Percentiles rank a stretch among this genome's conserved stretches.
These are phyloP conservation scores for Ceratopteris richardii DNA, from an alignment of 75 land plant species.

Conservation along the genomic window DNA sequence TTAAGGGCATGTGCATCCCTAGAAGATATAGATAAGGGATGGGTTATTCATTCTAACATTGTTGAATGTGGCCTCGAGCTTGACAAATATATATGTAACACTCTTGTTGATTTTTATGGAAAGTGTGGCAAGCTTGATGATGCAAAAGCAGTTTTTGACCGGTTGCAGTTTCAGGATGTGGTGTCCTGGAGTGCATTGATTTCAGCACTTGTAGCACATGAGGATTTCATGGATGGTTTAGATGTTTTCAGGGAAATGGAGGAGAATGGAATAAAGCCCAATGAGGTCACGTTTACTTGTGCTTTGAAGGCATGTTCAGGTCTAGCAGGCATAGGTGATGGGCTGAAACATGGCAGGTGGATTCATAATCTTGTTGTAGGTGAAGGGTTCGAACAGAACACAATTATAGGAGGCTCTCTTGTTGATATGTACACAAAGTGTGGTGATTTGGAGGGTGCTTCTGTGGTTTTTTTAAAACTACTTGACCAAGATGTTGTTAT, in stretches of 20 bases:
- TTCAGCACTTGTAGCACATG: conserved; percentile 23
- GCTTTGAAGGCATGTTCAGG: conserved; percentile 8
- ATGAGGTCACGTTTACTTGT: conserved; percentile 21
- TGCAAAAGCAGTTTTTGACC: conserved; percentile 31
- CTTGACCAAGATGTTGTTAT: conserved; percentile 12
- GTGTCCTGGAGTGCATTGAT: conserved; percentile 39
- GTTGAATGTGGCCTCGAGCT: conserved; percentile 22
- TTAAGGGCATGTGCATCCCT: conserved; percentile 35
- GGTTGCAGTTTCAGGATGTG: conserved; percentile 8
- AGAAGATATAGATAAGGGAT: conserved; percentile 24
- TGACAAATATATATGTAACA: conserved; percentile 24
- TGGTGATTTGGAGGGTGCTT: conserved; percentile 16
- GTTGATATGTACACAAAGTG: conserved; percentile 21
- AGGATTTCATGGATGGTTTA: conserved; percentile 16
- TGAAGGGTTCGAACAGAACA: conserved; percentile 9
- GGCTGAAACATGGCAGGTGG: conserved; percentile 4
- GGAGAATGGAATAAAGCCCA: conserved; percentile 11
- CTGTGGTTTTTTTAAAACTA: conserved; percentile 21
- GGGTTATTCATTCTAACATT: conserved; percentile 29
- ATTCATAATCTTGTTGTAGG: conserved; percentile 14
- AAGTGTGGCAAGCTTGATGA: conserved; percentile 35
- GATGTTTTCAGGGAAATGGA: conserved; percentile 25
- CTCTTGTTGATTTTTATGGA: conserved; percentile 34
- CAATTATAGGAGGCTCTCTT: conserved; percentile 24
- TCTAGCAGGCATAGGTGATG: neutral